Evolutionary conservation across 2,329 filamentous ascomycete species (phyloP).

Genomic region (Metarhizium sp.): DNA sequence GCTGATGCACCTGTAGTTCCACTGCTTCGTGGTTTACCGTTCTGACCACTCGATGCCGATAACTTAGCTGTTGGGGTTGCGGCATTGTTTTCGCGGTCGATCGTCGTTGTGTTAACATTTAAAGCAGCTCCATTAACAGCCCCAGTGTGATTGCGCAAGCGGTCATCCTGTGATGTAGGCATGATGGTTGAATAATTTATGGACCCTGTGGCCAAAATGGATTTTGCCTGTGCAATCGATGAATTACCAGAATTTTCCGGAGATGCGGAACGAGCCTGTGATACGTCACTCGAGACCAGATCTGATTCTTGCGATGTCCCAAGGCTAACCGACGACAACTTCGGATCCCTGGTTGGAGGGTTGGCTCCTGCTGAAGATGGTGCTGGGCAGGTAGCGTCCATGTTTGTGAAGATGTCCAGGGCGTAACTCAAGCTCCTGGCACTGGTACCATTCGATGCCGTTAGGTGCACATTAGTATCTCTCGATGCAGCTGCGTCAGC

Average conservation of each 20-base stretch:
- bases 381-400: background rate
- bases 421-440: background rate
- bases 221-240: background rate
- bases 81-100: conserved; percentile 5
- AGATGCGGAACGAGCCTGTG: background rate
- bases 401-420: background rate
- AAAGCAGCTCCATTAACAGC: background rate
- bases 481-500: background rate
- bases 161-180: background rate
- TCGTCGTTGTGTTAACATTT: background rate
- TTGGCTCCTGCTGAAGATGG: too few relatives aligned
- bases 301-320: background rate
- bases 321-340: background rate
- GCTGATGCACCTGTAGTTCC: conserved; percentile 17
- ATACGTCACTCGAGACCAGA: background rate
- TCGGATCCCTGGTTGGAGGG: background rate
- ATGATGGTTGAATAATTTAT: background rate
- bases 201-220: background rate
- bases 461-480: background rate
- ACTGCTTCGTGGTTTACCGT: conserved; percentile 18
- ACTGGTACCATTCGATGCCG: background rate
- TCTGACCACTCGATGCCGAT: conserved; percentile 8
- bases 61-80: conserved; percentile 2
- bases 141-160: background rate
- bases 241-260: background rate